Percentiles rank a stretch among this genome's conserved stretches.
Conservation (phyloP, 2,329 filamentous ascomycete genomes). For the Cryphonectria nitschkei region DNA sequence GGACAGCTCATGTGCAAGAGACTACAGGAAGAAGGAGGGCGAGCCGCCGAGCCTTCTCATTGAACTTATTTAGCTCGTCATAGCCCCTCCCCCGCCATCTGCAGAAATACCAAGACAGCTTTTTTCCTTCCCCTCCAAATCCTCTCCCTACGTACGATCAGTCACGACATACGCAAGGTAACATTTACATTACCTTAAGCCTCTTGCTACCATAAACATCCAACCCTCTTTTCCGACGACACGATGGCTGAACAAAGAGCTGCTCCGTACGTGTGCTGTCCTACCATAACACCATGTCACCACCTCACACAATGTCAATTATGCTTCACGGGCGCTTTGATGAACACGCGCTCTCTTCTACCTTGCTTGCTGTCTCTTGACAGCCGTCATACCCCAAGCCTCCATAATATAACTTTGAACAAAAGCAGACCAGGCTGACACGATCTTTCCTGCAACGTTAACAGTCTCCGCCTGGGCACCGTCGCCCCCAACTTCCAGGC, state of each 20-base stretch:
- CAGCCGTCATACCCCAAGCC: background rate
- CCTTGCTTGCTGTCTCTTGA: background rate
- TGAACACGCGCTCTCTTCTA: background rate
- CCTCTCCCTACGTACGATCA: background rate
- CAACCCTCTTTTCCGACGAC: conserved; percentile 10
- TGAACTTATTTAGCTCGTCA: conserved; percentile 3
- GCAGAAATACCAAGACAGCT: background rate
- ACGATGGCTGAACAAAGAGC: conserved; percentile 41
- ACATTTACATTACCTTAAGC: background rate
- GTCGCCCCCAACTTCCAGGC: conserved; percentile 82
- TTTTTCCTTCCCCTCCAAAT: background rate
- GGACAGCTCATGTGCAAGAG: background rate
- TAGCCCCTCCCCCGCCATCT: conserved; percentile 15
- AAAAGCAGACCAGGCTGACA: conserved; percentile 3
- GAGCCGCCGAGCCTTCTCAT: background rate
- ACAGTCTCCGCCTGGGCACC: conserved; percentile 67
- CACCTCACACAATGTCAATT: background rate
- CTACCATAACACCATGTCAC: background rate
- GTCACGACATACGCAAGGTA: background rate
- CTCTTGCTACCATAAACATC: background rate
- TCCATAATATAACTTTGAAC: background rate
- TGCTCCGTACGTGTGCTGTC: conserved; percentile 38
- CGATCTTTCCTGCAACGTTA: background rate
- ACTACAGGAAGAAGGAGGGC: background rate
- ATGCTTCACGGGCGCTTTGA: background rate